Evolutionary conservation across 768 basidiomycete genomes (phyloP).

Genomic region (Mycena chlorophos): DNA sequence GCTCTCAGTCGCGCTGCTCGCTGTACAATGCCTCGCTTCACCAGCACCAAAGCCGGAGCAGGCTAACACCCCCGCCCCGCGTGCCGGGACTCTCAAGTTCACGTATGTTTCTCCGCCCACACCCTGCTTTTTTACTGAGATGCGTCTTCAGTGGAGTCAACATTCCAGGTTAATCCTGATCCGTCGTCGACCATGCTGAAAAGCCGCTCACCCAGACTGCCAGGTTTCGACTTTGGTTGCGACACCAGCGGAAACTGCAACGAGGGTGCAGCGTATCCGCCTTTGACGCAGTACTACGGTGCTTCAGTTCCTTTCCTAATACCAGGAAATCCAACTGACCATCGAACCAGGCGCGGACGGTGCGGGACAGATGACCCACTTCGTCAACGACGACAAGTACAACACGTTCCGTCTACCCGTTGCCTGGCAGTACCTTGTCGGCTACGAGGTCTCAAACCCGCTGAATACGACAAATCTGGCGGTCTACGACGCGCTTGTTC

Average conservation of each 20-base stretch:
- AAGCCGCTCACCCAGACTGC: not conserved
- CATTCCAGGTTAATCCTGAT: not conserved
- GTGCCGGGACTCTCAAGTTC: constrained; percentile 24
- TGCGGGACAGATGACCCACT: constrained; percentile 47
- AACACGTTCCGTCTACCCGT: constrained; percentile 48
- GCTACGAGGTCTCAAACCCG: constrained; percentile 25
- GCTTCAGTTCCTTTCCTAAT: constrained; percentile 7
- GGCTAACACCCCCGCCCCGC: constrained; percentile 1
- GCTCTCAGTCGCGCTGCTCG: not conserved
- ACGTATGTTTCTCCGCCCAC: constrained; percentile 38
- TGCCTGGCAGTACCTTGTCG: constrained; percentile 44
- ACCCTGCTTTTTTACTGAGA: not conserved
- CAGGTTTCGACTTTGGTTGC: constrained; percentile 44
- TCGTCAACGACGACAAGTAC: constrained; percentile 40
- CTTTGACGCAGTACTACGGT: constrained; percentile 34
- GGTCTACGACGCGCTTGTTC: constrained; percentile 41
- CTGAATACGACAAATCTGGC: constrained; percentile 38
- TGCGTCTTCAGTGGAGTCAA: not conserved
- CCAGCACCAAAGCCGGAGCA: not conserved
- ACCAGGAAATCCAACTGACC: constrained; percentile 5
- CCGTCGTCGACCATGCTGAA: not conserved
- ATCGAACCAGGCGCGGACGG: constrained; percentile 25
- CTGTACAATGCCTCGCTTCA: not conserved
- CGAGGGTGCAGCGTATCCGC: constrained; percentile 30
- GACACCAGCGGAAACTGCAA: constrained; percentile 34